Conservation (phyloP, 129 eudicot species). For the carrot (Daucus carota) region DNA sequence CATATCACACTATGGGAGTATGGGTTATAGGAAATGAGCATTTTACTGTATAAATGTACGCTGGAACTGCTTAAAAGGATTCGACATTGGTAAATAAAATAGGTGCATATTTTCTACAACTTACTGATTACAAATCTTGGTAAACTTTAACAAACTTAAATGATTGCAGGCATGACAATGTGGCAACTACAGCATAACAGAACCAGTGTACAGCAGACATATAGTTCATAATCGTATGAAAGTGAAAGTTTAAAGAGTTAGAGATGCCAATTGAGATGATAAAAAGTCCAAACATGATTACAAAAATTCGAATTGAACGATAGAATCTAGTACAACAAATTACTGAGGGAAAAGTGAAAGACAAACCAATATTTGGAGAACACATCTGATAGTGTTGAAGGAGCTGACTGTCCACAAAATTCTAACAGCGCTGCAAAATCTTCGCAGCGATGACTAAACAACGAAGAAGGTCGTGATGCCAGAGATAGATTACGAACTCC, state of each 20-base stretch:
- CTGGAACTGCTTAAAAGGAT: neutral
- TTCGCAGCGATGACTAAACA: constrained; percentile 39
- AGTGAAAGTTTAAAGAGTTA: no score
- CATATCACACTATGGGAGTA: neutral
- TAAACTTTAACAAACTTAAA: neutral
- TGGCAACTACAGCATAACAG: neutral
- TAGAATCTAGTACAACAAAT: neutral
- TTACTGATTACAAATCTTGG: neutral
- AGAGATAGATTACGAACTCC: constrained; percentile 57
- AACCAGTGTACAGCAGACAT: neutral
- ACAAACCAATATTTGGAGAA: constrained; percentile 65
- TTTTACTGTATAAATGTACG: neutral
- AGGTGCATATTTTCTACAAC: neutral
- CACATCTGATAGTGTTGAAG: constrained; percentile 54
- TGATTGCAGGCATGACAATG: neutral
- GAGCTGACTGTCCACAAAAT: constrained; percentile 77
- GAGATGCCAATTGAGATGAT: neutral
- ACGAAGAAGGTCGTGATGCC: constrained; percentile 41
- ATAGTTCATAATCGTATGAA: neutral
- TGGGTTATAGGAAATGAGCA: neutral
- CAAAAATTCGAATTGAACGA: neutral
- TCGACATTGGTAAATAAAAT: neutral
- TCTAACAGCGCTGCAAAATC: constrained; percentile 49
- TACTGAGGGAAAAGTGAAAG: neutral
- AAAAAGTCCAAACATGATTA: neutral